Evolutionary conservation across 495 filamentous ascomycete genomes (phyloP).

Genomic region (Xylaria scruposa): DNA sequence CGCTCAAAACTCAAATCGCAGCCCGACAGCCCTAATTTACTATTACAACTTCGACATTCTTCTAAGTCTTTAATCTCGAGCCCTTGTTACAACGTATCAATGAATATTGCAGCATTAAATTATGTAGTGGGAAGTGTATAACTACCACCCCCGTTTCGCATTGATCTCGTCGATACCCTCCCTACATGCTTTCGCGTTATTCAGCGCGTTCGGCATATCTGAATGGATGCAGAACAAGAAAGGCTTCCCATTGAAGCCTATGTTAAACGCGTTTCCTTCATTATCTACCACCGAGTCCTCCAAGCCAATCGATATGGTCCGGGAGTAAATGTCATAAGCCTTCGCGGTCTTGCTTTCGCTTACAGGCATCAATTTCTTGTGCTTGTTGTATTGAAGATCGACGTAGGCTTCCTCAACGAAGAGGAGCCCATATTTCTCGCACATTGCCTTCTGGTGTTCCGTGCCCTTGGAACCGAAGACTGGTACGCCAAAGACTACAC

Average conservation of each 20-base stretch:
- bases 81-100: too few species aligned
- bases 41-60: too few species aligned
- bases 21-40: too few species aligned
- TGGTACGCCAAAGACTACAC: conserved; percentile 56
- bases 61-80: too few species aligned
- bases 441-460: conserved; percentile 58
- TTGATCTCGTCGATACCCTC: conserved; percentile 49
- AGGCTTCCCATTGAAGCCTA: conserved; percentile 55
- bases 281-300: conserved; percentile 51
- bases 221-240: conserved; percentile 63
- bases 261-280: conserved; percentile 49
- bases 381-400: conserved; percentile 63
- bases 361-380: conserved; percentile 59
- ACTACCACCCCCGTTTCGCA: neutral
- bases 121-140: too few species aligned
- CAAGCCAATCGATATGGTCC: conserved; percentile 54
- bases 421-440: conserved; percentile 55
- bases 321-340: conserved; percentile 46
- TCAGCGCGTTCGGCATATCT: conserved; percentile 44
- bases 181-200: conserved; percentile 57
- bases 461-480: conserved; percentile 66
- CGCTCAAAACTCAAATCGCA: too few species aligned
- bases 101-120: too few species aligned
- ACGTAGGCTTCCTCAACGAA: conserved; percentile 65
- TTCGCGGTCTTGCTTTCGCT: conserved; percentile 64